Evolutionary conservation across 108 stramenopile genomes (phyloP).

Genomic region (Mediolabrus comicus): DNA sequence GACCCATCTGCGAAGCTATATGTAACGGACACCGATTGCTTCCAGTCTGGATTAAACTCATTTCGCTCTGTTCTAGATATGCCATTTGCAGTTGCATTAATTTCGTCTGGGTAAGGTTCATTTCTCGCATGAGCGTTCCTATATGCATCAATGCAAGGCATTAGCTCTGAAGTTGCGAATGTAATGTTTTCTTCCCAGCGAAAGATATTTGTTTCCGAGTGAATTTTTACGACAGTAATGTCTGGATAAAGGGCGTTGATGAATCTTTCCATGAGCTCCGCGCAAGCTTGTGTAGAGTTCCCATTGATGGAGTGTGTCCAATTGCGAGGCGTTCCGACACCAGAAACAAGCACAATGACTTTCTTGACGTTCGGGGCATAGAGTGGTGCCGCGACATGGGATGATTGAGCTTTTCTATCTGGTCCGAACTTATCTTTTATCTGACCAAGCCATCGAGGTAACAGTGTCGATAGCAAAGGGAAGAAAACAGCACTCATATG

Average conservation of each 20-base stretch:
- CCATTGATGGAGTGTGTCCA: slow-evolving; percentile 78
- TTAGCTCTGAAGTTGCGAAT: slow-evolving; percentile 89
- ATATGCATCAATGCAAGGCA: slow-evolving; percentile 84
- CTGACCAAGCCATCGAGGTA: slow-evolving; percentile 78
- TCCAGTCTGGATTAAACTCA: slow-evolving; percentile 75
- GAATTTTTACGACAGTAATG: slow-evolving; percentile 73
- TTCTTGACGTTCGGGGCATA: slow-evolving; percentile 57
- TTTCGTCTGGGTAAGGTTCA: slow-evolving; percentile 56
- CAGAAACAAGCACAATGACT: slow-evolving; percentile 83
- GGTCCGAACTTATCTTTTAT: slow-evolving; percentile 50
- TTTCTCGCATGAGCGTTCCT: slow-evolving; percentile 79
- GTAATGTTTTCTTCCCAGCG: slow-evolving; percentile 96
- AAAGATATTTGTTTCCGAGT: slow-evolving; percentile 91
- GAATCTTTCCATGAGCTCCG: slow-evolving; percentile 82
- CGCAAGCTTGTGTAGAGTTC: slow-evolving; percentile 87
- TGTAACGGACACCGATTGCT: slow-evolving; percentile 77
- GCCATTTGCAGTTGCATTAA: slow-evolving; percentile 1
- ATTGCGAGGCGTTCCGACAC: slow-evolving; percentile 90
- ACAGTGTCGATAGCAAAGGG: slow-evolving; percentile 81
- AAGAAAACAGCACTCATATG: slow-evolving; percentile 82
- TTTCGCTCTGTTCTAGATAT: slow-evolving; percentile 18
- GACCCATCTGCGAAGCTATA: slow-evolving; percentile 94
- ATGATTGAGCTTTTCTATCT: not conserved
- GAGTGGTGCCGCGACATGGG: slow-evolving; percentile 8
- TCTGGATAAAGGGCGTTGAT: slow-evolving; percentile 67